A percentile compares a stretch with the other conserved stretches of the same genome.
phyloP scores from a whole-genome alignment of 768 basidiomycete genomes.

The Neoboletus subvelutipes region DNA sequence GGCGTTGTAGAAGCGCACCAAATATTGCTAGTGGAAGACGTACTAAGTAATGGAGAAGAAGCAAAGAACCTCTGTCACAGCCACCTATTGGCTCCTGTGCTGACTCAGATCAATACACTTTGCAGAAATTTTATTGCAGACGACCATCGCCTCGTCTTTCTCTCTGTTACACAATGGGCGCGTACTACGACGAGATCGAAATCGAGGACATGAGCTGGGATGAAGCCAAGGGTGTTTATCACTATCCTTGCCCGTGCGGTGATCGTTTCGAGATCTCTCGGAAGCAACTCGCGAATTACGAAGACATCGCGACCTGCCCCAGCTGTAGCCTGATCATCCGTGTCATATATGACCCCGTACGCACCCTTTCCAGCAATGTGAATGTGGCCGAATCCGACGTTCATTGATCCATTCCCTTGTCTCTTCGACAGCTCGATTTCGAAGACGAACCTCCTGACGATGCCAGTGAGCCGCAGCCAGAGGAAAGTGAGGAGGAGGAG shows the following conservation, averaged over 20 bases:
- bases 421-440: constrained; percentile 64
- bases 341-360: constrained; percentile 91
- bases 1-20: neutral
- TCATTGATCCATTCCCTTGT: neutral
- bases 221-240: constrained; percentile 74
- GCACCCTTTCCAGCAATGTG: constrained; percentile 30
- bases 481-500: constrained; percentile 37
- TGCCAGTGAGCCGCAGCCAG: constrained; percentile 29
- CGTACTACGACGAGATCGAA: constrained; percentile 95
- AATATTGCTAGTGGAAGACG: neutral
- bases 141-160: neutral
- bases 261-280: constrained; percentile 96
- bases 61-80: neutral
- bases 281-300: constrained; percentile 79
- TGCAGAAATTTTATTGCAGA: neutral
- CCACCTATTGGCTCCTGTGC: neutral
- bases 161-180: constrained; percentile 51
- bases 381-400: constrained; percentile 1
- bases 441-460: constrained; percentile 73
- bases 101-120: neutral
- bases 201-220: constrained; percentile 98
- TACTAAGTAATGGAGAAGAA: neutral
- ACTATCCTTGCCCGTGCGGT: constrained; percentile 97
- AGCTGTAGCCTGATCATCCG: constrained; percentile 93
- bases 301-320: constrained; percentile 95